Base-by-base conservation (phyloP, 768 basidiomycete species). In the Boletus edulis region DNA sequence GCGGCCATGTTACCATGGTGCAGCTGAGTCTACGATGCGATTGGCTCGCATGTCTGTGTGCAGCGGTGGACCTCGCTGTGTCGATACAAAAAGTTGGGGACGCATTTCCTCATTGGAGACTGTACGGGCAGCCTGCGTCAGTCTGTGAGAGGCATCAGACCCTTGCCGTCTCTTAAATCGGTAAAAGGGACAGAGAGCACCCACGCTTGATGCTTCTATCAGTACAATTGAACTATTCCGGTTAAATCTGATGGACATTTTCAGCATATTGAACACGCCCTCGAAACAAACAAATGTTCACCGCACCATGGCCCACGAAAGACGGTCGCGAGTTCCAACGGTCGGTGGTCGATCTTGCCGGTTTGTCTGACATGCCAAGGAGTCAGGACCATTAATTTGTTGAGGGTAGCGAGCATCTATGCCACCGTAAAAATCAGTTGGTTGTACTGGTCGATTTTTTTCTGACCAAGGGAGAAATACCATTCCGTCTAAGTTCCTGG, bases 81-180 rank as follows among this genome's bases (percentile, higher is more conserved):
- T 41, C 49, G 17, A 46, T 46, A 24, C 31, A 38, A 42, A 49
- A 17, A 17, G 31, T 17, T 15, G 29, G n/a, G 38, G 24, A 22
- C 27, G 35, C 24, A 31, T 27, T 44, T 49, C 38, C 60, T 51
- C 53, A 41, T 56, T 18, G 37, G 34, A 51, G 31, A 50, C 27
- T 8, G 22, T 39, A 46, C 22, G 37, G 31, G 18, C 35, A 42
- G 40, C 37, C 42, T 51, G 22, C n/a, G 15, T 54, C 45, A 38
- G 39, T 46, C 50, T 59, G 45, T 58, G 51, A 53, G 54, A 63
- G 53, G 32, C 20, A 42, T 51, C 40, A 49, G 20, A 39, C 22
- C 15, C 49, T 48, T 34, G 24, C 34, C 41, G 52, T 54, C 54
- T 51, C 63, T 66, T 46, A 54, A 65, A 61, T 40, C 44, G 64